These are phyloP conservation scores for Austroboletus niveus DNA, from an alignment of 1,284 basidiomycete species.

Conservation along the genomic window DNA sequence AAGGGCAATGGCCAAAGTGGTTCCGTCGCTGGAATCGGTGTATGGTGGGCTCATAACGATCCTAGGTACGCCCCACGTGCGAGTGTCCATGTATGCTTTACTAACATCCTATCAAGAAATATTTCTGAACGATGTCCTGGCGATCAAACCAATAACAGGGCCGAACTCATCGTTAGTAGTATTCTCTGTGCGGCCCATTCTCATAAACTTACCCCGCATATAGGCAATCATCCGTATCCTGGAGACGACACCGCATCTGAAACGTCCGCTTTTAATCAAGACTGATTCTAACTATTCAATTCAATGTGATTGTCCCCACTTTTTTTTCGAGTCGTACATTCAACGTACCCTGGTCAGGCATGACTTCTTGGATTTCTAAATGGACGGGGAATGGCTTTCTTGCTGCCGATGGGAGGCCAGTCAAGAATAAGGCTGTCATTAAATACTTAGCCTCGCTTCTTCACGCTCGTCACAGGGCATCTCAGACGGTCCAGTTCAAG, in stretches of 20 bases:
- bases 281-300: slow-evolving; percentile 80
- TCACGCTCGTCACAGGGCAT: slow-evolving; percentile 43
- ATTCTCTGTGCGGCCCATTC: neutral
- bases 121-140: slow-evolving; percentile 79
- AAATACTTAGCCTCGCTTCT: slow-evolving; percentile 58
- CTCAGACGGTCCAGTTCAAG: slow-evolving; percentile 55
- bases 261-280: slow-evolving; percentile 61
- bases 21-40: slow-evolving; percentile 68
- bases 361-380: slow-evolving; percentile 58
- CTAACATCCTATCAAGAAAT: slow-evolving; percentile 47
- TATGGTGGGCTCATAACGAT: slow-evolving; percentile 72
- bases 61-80: slow-evolving; percentile 44
- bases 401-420: slow-evolving; percentile 46
- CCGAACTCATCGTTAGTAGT: slow-evolving; percentile 73
- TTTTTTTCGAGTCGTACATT: slow-evolving; percentile 2
- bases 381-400: slow-evolving; percentile 60
- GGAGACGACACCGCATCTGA: slow-evolving; percentile 57
- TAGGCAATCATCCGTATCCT: slow-evolving; percentile 77
- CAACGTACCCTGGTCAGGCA: slow-evolving; percentile 41
- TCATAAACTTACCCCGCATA: slow-evolving; percentile 4
- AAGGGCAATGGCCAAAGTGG: slow-evolving; percentile 65
- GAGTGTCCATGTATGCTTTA: neutral
- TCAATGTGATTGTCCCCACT: slow-evolving; percentile 45
- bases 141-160: slow-evolving; percentile 84
- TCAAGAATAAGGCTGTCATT: slow-evolving; percentile 68